These are phyloP conservation scores for Cyclotella baltica DNA, from an alignment of 108 stramenopile species.

Conservation along the genomic window DNA sequence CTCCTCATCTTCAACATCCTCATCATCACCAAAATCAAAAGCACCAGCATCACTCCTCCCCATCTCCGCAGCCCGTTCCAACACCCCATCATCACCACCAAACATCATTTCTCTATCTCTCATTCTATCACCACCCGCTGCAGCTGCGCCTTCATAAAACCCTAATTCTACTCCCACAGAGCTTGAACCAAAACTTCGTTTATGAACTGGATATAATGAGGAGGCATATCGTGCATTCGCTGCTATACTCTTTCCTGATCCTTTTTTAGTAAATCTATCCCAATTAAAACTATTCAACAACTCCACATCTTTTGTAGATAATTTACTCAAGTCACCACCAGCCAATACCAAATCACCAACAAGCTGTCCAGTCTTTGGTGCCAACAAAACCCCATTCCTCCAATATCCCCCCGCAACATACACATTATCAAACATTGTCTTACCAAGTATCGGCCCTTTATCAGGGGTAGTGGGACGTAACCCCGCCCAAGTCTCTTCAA, in stretches of 20 bases:
- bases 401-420: slow-evolving; percentile 94
- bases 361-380: slow-evolving; percentile 88
- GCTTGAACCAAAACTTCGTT: slow-evolving; percentile 66
- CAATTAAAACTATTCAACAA: slow-evolving; percentile 78
- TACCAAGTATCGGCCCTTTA: slow-evolving; percentile 89
- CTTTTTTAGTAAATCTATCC: slow-evolving; percentile 80
- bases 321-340: slow-evolving; percentile 25
- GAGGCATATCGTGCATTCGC: slow-evolving; percentile 84
- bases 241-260: slow-evolving; percentile 64
- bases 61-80: slow-evolving; percentile 74
- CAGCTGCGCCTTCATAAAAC: slow-evolving; percentile 81
- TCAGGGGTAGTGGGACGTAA: slow-evolving; percentile 94
- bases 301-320: slow-evolving; percentile 53
- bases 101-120: slow-evolving; percentile 70
- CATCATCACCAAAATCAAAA: slow-evolving; percentile 49
- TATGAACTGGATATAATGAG: slow-evolving; percentile 81
- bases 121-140: slow-evolving; percentile 71
- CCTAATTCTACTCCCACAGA: slow-evolving; percentile 88
- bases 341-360: slow-evolving; percentile 49
- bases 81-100: slow-evolving; percentile 54
- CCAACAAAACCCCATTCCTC: slow-evolving; percentile 94
- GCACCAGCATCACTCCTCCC: slow-evolving; percentile 69
- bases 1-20: slow-evolving; percentile 19
- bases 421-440: slow-evolving; percentile 80
- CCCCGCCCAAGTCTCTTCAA: slow-evolving; percentile 95